These are phyloP conservation scores for Lophium mytilinum DNA, from an alignment of 495 filamentous ascomycete species.

Conservation along the genomic window DNA sequence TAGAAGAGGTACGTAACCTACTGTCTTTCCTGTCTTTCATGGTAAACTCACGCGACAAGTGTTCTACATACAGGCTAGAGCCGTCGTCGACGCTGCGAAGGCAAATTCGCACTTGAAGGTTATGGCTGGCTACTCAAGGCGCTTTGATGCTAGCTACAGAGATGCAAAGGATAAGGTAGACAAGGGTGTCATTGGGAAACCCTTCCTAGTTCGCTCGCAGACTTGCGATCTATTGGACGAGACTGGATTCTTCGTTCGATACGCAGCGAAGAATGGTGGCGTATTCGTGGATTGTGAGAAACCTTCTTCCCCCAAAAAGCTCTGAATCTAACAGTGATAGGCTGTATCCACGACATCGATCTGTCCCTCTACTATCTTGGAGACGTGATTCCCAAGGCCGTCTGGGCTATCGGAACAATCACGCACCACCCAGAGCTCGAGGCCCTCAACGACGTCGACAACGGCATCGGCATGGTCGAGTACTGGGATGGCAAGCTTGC, in stretches of 20 bases:
- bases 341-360: slow-evolving; percentile 21
- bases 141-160: slow-evolving; percentile 50
- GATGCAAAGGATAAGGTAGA: slow-evolving; percentile 43
- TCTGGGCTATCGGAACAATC: slow-evolving; percentile 11
- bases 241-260: slow-evolving; percentile 48
- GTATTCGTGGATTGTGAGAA: slow-evolving; percentile 44
- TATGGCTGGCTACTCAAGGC: slow-evolving; percentile 53
- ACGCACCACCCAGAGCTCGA: slow-evolving; percentile 13
- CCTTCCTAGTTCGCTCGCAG: slow-evolving; percentile 47
- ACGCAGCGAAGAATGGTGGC: slow-evolving; percentile 47
- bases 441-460: slow-evolving; percentile 16
- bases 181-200: slow-evolving; percentile 42
- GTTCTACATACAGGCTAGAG: slow-evolving; percentile 2
- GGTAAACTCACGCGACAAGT: slow-evolving; percentile 2
- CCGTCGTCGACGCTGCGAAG: slow-evolving; percentile 43
- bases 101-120: slow-evolving; percentile 47
- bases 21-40: not conserved
- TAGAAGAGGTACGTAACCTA: slow-evolving; percentile 42
- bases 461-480: slow-evolving; percentile 24
- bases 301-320: not conserved
- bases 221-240: slow-evolving; percentile 49
- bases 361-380: slow-evolving; percentile 20
- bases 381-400: slow-evolving; percentile 24
- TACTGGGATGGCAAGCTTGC: slow-evolving; percentile 18
- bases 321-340: not conserved